Conservation (phyloP, 306 rosid genomes). For the Prunus dulcis region DNA sequence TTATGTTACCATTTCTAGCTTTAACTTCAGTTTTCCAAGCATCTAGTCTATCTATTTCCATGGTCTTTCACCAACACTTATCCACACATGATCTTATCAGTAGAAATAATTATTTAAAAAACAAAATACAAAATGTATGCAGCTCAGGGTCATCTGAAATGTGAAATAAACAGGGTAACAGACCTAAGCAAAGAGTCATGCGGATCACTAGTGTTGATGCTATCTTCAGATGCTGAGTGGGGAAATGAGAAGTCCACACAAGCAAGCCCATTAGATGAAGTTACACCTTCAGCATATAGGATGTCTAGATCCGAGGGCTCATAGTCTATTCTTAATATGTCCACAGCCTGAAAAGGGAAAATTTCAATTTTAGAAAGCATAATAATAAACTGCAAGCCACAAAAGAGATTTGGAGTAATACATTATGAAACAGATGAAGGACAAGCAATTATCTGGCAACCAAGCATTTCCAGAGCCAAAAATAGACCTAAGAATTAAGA, state of each 20-base stretch:
- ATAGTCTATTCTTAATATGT: constrained; percentile 77
- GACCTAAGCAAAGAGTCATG: constrained; percentile 72
- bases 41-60: neutral
- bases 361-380: constrained; percentile 25
- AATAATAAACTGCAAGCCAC: constrained; percentile 16
- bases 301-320: constrained; percentile 94
- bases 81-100: neutral
- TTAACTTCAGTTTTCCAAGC: neutral
- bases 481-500: neutral
- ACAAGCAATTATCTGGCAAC: neutral
- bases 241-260: constrained; percentile 94
- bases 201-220: constrained; percentile 46
- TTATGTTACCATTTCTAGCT: neutral
- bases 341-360: constrained; percentile 59
- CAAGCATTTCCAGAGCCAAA: neutral
- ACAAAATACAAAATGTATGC: neutral
- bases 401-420: neutral
- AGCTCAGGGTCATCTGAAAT: neutral
- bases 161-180: constrained; percentile 21
- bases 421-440: neutral
- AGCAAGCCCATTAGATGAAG: constrained; percentile 93
- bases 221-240: constrained; percentile 56
- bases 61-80: neutral
- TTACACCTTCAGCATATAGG: constrained; percentile 92
- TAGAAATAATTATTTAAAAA: neutral